Conservation (phyloP, 768 basidiomycete genomes). For the Auricularia auricula-judae region DNA sequence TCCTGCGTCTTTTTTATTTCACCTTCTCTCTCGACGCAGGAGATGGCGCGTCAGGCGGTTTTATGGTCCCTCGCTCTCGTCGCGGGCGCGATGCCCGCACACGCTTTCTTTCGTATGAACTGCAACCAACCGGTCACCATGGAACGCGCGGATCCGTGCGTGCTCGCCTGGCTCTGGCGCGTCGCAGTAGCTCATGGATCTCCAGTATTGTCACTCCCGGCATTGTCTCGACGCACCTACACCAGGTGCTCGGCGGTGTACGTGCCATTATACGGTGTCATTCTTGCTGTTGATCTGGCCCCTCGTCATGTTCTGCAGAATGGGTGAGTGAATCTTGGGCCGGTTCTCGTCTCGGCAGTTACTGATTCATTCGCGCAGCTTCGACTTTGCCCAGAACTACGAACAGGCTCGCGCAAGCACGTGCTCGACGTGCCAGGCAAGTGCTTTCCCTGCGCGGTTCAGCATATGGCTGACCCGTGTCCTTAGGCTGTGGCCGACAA, state of each 20-base stretch:
- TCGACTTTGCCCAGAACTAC: neutral
- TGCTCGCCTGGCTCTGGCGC: neutral
- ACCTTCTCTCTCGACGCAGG: too few species aligned
- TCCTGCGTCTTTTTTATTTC: too few species aligned
- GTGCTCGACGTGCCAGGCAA: slow-evolving; percentile 4
- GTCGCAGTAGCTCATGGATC: neutral
- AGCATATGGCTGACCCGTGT: neutral
- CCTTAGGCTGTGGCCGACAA: neutral
- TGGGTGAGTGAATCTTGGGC: neutral
- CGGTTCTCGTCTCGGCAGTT: too few species aligned
- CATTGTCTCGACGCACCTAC: neutral
- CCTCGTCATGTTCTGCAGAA: neutral
- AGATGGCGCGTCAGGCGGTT: too few species aligned
- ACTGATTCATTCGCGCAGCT: neutral
- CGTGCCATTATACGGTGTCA: neutral
- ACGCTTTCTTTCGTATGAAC: neutral
- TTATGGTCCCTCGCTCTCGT: neutral
- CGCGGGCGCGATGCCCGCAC: neutral
- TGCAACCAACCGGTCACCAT: neutral
- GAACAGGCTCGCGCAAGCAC: neutral
- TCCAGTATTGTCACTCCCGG: neutral
- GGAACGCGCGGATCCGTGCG: neutral
- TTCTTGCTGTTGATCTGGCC: neutral
- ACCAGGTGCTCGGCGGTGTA: neutral
- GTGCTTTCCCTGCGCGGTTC: neutral